Conservation (phyloP, 495 filamentous ascomycete species). For the Terfezia boudieri region DNA sequence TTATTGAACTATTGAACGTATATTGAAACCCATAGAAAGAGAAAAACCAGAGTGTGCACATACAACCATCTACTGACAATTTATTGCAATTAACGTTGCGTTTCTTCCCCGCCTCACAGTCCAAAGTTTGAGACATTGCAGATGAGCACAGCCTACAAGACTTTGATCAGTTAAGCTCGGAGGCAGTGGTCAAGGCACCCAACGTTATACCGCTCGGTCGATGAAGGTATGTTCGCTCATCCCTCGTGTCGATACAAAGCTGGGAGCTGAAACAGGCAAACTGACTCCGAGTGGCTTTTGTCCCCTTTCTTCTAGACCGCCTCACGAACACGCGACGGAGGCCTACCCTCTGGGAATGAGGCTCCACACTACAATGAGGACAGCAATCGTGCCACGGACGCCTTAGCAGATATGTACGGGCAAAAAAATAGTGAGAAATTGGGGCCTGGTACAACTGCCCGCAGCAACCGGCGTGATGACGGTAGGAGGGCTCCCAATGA, state of each 20-base stretch:
- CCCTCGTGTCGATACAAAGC: neutral
- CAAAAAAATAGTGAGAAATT: neutral
- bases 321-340: conserved; percentile 28
- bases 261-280: neutral
- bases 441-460: too few species aligned
- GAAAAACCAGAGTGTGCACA: too few species aligned
- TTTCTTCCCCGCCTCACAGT: conserved; percentile 33
- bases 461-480: too few species aligned
- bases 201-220: conserved; percentile 7
- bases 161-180: conserved; percentile 14
- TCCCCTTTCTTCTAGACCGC: conserved; percentile 2
- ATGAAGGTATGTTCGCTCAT: conserved; percentile 17
- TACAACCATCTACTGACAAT: too few species aligned
- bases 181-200: conserved; percentile 12
- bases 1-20: neutral
- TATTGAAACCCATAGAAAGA: neutral
- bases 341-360: conserved; percentile 36
- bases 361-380: conserved; percentile 52
- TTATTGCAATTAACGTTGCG: too few species aligned
- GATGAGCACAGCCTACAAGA: conserved; percentile 13
- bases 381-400: conserved; percentile 18
- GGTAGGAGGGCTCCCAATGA: too few species aligned
- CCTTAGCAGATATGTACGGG: conserved; percentile 26
- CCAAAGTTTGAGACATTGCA: conserved; percentile 21
- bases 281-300: neutral